Percentiles rank a stretch among this genome's conserved stretches.
These are phyloP conservation scores for Anastatica hierochuntica DNA, from an alignment of 345 rosid species.

Conservation along the genomic window DNA sequence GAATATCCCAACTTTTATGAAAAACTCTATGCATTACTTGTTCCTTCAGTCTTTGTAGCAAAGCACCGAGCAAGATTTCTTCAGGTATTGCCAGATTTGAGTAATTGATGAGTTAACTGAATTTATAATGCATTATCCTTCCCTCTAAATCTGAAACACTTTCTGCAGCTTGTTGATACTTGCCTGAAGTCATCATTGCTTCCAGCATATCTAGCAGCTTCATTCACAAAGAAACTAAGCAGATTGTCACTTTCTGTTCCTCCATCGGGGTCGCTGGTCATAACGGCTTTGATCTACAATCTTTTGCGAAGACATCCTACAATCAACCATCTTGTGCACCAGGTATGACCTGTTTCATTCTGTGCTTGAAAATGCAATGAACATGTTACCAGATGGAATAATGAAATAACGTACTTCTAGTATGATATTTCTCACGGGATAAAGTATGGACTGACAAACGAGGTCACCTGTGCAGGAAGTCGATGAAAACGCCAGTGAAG, in stretches of 20 bases:
- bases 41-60: conserved; percentile 78
- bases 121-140: not conserved
- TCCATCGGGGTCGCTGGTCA: conserved; percentile 75
- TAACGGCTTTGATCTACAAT: conserved; percentile 78
- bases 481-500: conserved; percentile 22
- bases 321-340: conserved; percentile 83
- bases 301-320: conserved; percentile 84
- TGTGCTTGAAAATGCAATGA: conserved; percentile 1
- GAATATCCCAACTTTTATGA: conserved; percentile 89
- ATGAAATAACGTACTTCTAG: not conserved
- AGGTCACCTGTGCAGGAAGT: conserved; percentile 38
- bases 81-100: conserved; percentile 38
- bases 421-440: not conserved
- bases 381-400: not conserved
- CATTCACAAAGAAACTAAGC: conserved; percentile 83
- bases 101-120: not conserved
- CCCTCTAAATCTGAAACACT: conserved; percentile 7
- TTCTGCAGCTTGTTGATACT: conserved; percentile 81
- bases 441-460: not conserved
- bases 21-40: conserved; percentile 66
- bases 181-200: conserved; percentile 92
- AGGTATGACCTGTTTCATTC: conserved; percentile 30
- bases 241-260: conserved; percentile 65
- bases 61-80: conserved; percentile 87
- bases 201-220: conserved; percentile 95